Conservation (phyloP, 2,329 filamentous ascomycete species). For the Gnomoniopsis sp. region DNA sequence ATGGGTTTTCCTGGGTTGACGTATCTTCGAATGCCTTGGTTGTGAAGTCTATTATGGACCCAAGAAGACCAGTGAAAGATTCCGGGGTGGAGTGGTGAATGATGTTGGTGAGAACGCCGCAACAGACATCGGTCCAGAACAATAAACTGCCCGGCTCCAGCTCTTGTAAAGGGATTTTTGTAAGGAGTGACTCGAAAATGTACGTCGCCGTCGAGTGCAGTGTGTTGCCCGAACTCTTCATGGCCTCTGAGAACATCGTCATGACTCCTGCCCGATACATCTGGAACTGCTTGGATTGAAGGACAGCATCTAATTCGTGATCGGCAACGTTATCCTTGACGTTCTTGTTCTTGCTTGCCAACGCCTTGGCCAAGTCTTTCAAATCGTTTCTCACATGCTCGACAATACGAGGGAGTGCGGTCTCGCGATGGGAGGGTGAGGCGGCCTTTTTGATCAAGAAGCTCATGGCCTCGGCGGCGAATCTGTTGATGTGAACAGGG, state of each 20-base stretch:
- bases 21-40: slow-evolving; percentile 34
- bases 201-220: slow-evolving; percentile 58
- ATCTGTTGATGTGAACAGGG: slow-evolving; percentile 83
- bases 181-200: slow-evolving; percentile 50
- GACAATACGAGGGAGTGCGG: slow-evolving; percentile 68
- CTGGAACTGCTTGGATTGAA: slow-evolving; percentile 54
- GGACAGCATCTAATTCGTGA: slow-evolving; percentile 23
- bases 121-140: slow-evolving; percentile 63
- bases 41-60: slow-evolving; percentile 55
- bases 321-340: slow-evolving; percentile 2
- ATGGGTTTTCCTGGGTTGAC: slow-evolving; percentile 30
- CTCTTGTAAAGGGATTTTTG: slow-evolving; percentile 48
- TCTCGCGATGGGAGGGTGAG: slow-evolving; percentile 70
- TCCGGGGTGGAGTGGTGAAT: slow-evolving; percentile 77
- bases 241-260: slow-evolving; percentile 84
- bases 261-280: slow-evolving; percentile 86
- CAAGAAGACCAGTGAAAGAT: slow-evolving; percentile 67
- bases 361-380: slow-evolving; percentile 29
- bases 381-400: slow-evolving; percentile 70
- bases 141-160: slow-evolving; percentile 42
- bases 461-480: slow-evolving; percentile 91
- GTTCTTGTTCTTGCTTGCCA: slow-evolving; percentile 6
- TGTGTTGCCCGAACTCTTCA: slow-evolving; percentile 58
- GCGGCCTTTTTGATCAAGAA: slow-evolving; percentile 90
- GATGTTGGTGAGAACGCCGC: slow-evolving; percentile 74